phyloP scores from a whole-genome alignment of 352 stramenopile genomes.

The Pythium sukuiense region DNA sequence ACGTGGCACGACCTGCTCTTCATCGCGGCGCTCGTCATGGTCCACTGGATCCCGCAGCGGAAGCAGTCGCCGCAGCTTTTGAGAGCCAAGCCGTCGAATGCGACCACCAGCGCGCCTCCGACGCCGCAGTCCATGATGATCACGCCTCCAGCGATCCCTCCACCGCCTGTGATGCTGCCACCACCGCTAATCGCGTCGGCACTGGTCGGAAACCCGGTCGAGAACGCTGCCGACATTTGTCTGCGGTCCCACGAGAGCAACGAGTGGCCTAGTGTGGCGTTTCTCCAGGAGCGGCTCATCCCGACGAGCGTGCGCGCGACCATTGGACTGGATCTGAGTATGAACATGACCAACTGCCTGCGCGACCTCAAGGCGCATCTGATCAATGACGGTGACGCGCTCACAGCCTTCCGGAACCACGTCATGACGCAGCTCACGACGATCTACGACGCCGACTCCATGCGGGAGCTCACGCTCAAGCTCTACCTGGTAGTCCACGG shows the following conservation, averaged over 20 bases:
- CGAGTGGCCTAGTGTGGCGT: constrained; percentile 51
- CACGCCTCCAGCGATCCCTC: constrained; percentile 11
- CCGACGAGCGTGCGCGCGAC: constrained; percentile 54
- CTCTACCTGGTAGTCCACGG: constrained; percentile 67
- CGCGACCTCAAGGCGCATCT: constrained; percentile 76
- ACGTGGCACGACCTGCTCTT: constrained; percentile 72
- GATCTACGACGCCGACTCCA: constrained; percentile 20
- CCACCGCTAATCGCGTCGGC: neutral
- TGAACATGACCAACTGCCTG: constrained; percentile 61
- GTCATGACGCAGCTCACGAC: constrained; percentile 41
- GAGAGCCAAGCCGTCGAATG: neutral
- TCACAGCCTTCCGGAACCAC: constrained; percentile 43
- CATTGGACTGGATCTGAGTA: constrained; percentile 62
- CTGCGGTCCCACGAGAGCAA: constrained; percentile 22
- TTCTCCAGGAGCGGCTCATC: constrained; percentile 57
- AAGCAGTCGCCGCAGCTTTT: constrained; percentile 39
- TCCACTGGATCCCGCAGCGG: constrained; percentile 72
- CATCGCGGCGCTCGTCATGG: constrained; percentile 69
- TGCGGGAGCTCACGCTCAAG: constrained; percentile 44
- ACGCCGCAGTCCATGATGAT: constrained; percentile 12
- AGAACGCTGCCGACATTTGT: constrained; percentile 54
- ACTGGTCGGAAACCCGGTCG: constrained; percentile 31
- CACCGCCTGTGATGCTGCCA: constrained; percentile 7
- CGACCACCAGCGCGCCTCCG: neutral
- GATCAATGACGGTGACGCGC: constrained; percentile 70